Evolutionary conservation across 768 basidiomycete genomes (phyloP), one percentile per base, ranked within the genome.

Genomic region (Suillus plorans): DNA sequence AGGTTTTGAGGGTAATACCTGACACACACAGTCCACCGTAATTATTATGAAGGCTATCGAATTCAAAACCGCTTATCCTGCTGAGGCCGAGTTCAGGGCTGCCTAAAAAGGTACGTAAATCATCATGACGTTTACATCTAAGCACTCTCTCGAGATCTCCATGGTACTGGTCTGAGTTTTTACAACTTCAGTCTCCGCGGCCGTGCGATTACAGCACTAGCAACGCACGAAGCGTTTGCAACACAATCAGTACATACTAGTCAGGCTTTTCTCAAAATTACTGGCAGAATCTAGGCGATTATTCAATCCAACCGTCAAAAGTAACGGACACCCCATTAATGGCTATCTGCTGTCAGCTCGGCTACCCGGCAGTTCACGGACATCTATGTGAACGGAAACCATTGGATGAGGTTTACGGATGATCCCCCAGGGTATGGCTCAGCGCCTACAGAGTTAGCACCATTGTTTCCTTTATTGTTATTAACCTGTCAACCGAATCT

Each of bases 151-250:
- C 36, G 10, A 37, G 36, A 37, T 37, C 36, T 75, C 70, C 75
- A 73, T 36, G 61, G 62, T 67, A 59, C 63, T 55, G 74, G 75
- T 72, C 67, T 67, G 58, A 58, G 18, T 18, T 20, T 10, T 25
- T 47, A 3, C 28, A 55, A 53, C 60, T 57, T 44, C 16, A 50
- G 61, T 37, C 45, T 64, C 70, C 70, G 70, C 71, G 75, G 69
- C 67, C 62, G 59, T 64, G 25, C 41, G 61, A 63, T 62, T 64
- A 55, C 31, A 55, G 31, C 53, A 55, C 31, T 31, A 31, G 31
- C 6, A 31, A 6, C 31, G 31, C 31, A 31, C 31, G 31, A 31
- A 16, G 18, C 31, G 52, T 53, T 55, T 2, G 20, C 31, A 34
- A 34, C 20, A 36, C 53, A 55, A 36, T 13, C 22, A 36, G 20